Evolutionary conservation across 208 protist species (phyloP), one percentile per base, ranked within the genome.

Genomic region (Perkinsela sp.): DNA sequence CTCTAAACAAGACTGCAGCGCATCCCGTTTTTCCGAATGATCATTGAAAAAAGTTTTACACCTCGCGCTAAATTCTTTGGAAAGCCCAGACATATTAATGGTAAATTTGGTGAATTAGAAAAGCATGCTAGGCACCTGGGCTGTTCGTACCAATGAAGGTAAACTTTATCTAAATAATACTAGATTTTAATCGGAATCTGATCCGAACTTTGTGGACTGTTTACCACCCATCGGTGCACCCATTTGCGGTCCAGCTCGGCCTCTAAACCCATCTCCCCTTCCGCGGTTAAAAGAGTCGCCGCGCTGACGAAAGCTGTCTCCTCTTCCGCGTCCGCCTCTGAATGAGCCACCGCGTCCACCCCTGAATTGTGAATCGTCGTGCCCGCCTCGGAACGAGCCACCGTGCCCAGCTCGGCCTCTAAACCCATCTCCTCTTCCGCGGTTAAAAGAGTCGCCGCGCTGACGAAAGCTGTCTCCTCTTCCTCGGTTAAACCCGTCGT

Each of bases 1-100:
- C 72, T 86, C 75, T 48, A 89, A 66, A 32, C 84, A 89, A 66
- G 73, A 67, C 72, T 89, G 82, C 31, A 89, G 75, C 0, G 77
- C 80, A 0, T 73, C 32, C 1, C 80, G 78, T 71, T 87, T 76
- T 30, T 75, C 69, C 30, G 78, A 69, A 75, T 89, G 85, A 69
- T 75, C 74, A 31, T 70, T 72, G 0, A 75, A 67, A 69, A 89
- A 89, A 31, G 74, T 78, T 32, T 85, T 82, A 0, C 82, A 81
- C 48, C 78, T 72, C 32, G 74, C 67, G 75, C 85, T 89, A 67
- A 89, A 89, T 70, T 87, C 80, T 66, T 84, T 85, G 1, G 80
- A 57, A 57, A 57, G 40, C 22, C 22, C 22, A n/a, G 40, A 57
- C 40, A 57, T 57, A n/a, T 57, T 57, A 57, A 6, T 57, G 13